These are phyloP conservation scores for Tetrahymena borealis DNA, from an alignment of 73 alveolate genomes.

Conservation along the genomic window DNA sequence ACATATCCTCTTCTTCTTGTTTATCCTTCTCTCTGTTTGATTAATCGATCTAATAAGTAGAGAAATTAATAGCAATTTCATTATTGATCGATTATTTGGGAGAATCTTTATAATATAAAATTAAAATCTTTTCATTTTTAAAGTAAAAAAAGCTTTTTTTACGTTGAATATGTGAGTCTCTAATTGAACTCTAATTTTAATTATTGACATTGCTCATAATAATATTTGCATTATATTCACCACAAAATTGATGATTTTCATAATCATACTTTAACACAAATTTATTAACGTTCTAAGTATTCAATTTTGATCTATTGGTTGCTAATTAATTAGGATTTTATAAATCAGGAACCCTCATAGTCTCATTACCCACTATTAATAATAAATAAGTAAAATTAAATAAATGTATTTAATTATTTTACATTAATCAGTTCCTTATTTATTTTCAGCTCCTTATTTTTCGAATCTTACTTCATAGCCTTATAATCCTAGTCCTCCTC, in stretches of 20 bases:
- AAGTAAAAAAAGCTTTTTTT: neutral
- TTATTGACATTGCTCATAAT: neutral
- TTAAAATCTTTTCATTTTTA: neutral
- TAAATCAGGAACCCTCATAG: neutral
- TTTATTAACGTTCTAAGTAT: neutral
- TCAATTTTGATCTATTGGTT: neutral
- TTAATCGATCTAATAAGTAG: slow-evolving; percentile 8
- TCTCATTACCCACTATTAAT: neutral
- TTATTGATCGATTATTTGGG: neutral
- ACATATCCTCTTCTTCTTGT: slow-evolving; percentile 23
- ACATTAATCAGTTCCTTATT: neutral
- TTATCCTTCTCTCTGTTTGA: slow-evolving; percentile 21
- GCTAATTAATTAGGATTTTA: slow-evolving; percentile 4
- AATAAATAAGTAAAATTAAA: neutral
- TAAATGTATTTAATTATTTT: neutral
- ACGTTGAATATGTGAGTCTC: slow-evolving; percentile 22
- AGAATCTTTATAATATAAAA: neutral
- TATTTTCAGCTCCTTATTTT: slow-evolving; percentile 6
- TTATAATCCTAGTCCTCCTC: slow-evolving; percentile 17
- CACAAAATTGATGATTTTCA: neutral
- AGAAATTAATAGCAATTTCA: neutral
- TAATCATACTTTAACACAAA: slow-evolving; percentile 4
- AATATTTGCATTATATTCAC: neutral
- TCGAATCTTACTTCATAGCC: slow-evolving; percentile 32
- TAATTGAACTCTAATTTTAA: neutral